Percentiles rank a stretch among this genome's conserved stretches.
Evolutionary conservation across 2,329 filamentous ascomycete species (phyloP).

Genomic region (Trichoderma sp.): DNA sequence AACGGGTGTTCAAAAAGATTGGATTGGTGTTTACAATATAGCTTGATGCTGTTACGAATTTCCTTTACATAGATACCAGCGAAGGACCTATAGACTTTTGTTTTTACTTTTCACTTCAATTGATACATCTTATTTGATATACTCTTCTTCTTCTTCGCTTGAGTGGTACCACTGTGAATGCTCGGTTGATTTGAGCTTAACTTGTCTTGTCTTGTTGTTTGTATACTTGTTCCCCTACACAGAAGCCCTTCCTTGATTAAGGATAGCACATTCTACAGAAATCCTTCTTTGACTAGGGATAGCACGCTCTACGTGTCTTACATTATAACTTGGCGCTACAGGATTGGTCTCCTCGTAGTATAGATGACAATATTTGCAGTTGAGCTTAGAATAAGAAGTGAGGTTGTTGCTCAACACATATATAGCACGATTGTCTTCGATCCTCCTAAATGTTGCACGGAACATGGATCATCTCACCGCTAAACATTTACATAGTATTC

Average conservation of each 20-base stretch:
- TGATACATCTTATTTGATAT: not conserved
- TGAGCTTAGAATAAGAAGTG: not conserved
- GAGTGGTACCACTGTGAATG: not conserved
- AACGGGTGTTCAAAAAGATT: not conserved
- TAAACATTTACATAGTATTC: not conserved
- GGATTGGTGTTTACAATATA: not conserved
- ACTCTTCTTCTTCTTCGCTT: not conserved
- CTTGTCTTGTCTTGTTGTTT: not conserved
- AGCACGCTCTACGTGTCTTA: not conserved
- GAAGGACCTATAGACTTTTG: constrained; percentile 6
- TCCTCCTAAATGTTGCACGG: not conserved
- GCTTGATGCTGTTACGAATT: constrained; percentile 16
- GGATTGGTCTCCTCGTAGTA: not conserved
- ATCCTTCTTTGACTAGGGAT: not conserved
- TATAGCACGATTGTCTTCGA: not conserved
- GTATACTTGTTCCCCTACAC: not conserved
- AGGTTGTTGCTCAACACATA: not conserved
- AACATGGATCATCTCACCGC: not conserved
- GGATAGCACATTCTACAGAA: not conserved
- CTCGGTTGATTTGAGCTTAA: not conserved
- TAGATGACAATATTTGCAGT: not conserved
- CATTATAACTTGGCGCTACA: not conserved
- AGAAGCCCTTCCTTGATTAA: not conserved
- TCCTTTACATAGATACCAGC: constrained; percentile 15
- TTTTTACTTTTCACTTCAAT: not conserved